phyloP scores from a whole-genome alignment of 805 yeast genomes.

The Candida germanica region DNA sequence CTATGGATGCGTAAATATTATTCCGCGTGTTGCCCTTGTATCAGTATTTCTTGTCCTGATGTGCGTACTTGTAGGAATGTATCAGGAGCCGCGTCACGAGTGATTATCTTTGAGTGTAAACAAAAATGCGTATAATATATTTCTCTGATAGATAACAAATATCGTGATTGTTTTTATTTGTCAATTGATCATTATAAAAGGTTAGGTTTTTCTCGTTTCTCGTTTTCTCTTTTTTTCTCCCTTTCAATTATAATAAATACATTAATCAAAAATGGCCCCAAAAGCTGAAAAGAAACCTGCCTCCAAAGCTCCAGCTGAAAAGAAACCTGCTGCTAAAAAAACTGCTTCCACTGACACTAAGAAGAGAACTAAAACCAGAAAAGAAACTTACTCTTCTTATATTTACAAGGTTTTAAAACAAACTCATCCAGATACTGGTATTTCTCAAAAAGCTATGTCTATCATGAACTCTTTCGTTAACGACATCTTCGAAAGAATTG shows the following conservation, averaged over 20 bases:
- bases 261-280: slow-evolving; percentile 56
- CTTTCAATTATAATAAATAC: slow-evolving; percentile 1
- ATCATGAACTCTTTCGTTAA: slow-evolving; percentile 98
- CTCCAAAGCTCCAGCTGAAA: slow-evolving; percentile 96
- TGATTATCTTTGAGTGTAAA: too few relatives aligned
- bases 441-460: slow-evolving; percentile 97
- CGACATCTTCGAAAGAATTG: slow-evolving; percentile 97
- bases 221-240: not conserved
- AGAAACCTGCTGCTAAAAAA: slow-evolving; percentile 89
- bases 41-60: slow-evolving; percentile 1
- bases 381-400: slow-evolving; percentile 97
- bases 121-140: slow-evolving; percentile 1
- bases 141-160: not conserved
- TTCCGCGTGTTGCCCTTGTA: slow-evolving; percentile 1
- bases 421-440: slow-evolving; percentile 99
- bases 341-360: slow-evolving; percentile 75
- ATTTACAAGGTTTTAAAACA: slow-evolving; percentile 98
- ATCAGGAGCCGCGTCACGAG: not conserved
- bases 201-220: slow-evolving; percentile 1
- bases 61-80: slow-evolving; percentile 3
- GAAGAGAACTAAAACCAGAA: slow-evolving; percentile 94
- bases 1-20: slow-evolving; percentile 1
- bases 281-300: slow-evolving; percentile 73
- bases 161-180: not conserved
- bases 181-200: slow-evolving; percentile 4